Conservation (phyloP, 2,329 filamentous ascomycete genomes). For the Pestalotiopsis sp. region DNA sequence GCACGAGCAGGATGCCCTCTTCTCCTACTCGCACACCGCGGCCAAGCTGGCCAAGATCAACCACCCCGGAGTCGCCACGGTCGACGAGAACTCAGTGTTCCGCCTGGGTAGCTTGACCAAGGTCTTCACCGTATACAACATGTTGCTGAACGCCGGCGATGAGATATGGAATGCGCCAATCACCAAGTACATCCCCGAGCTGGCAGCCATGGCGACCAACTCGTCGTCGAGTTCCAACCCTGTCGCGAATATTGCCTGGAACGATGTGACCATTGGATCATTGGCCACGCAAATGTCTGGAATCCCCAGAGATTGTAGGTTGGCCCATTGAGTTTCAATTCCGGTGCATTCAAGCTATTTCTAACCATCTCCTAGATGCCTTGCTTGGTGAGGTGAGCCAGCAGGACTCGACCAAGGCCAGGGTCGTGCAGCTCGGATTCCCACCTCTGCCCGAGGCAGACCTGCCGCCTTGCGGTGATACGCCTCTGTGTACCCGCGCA, state of each 20-base stretch:
- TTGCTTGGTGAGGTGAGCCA: conserved; percentile 30
- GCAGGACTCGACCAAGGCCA: conserved; percentile 19
- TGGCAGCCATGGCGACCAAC: conserved; percentile 21
- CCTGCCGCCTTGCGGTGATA: conserved; percentile 26
- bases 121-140: conserved; percentile 38
- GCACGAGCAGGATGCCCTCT: conserved; percentile 29
- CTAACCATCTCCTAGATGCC: conserved; percentile 22
- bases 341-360: not conserved
- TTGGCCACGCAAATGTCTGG: conserved; percentile 22
- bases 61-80: conserved; percentile 31
- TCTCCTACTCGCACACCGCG: conserved; percentile 36
- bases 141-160: conserved; percentile 31
- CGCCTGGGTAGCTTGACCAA: conserved; percentile 45
- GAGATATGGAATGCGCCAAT: conserved; percentile 30
- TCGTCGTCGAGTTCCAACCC: conserved; percentile 18
- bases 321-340: not conserved
- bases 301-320: conserved; percentile 30
- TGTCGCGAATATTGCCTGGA: conserved; percentile 28
- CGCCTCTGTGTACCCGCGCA: conserved; percentile 25
- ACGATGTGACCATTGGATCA: conserved; percentile 30
- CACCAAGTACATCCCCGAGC: conserved; percentile 29
- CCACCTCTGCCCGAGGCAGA: conserved; percentile 27
- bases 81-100: conserved; percentile 43
- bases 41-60: conserved; percentile 24
- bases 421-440: conserved; percentile 28